These are phyloP conservation scores for Ceratocystis huliohia DNA, from an alignment of 2,329 filamentous ascomycete species.

Conservation along the genomic window DNA sequence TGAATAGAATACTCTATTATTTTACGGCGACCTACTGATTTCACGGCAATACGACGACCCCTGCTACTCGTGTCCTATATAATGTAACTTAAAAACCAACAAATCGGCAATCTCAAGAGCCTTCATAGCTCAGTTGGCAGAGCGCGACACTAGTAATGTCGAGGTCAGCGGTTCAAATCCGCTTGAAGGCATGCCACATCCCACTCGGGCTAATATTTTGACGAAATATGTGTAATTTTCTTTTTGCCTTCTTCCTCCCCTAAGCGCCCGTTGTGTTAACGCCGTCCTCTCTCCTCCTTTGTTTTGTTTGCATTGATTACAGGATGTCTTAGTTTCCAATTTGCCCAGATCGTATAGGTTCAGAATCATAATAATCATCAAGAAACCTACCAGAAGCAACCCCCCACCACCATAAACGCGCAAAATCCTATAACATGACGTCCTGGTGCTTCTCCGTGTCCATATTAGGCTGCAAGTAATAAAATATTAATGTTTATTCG, in stretches of 20 bases:
- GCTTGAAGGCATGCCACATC: slow-evolving; percentile 21
- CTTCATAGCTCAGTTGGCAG: slow-evolving; percentile 21
- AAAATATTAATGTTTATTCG: slow-evolving; percentile 5
- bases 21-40: no score
- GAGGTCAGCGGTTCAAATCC: slow-evolving; percentile 21
- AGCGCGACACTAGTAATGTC: slow-evolving; percentile 21
- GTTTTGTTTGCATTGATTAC: no score
- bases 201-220: no score
- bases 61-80: neutral
- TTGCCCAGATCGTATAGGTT: no score
- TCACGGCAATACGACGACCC: no score
- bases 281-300: no score
- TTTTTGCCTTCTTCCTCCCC: no score
- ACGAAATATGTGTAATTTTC: no score
- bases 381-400: neutral
- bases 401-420: neutral
- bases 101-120: neutral
- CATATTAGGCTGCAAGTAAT: neutral
- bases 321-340: no score
- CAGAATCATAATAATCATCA: no score
- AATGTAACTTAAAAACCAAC: neutral
- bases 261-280: no score
- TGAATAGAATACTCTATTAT: no score
- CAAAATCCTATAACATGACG: neutral
- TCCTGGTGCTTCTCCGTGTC: neutral